Percentiles rank a stretch among this genome's conserved stretches.
phyloP scores from a whole-genome alignment of 495 filamentous ascomycete species.

The Rusavskia elegans region DNA sequence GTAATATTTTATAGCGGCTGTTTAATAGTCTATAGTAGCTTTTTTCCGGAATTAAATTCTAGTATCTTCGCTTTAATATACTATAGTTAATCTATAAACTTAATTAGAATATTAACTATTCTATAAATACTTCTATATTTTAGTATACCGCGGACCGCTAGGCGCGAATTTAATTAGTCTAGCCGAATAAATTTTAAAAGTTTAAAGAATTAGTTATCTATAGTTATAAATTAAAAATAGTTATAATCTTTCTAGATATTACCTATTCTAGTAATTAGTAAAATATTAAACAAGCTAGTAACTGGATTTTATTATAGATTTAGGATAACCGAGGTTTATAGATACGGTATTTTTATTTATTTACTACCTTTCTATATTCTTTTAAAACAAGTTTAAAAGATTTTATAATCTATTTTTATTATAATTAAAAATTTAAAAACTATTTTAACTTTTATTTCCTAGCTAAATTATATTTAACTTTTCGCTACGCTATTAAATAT shows the following conservation, averaged over 20 bases:
- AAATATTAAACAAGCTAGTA: slow-evolving; percentile 1
- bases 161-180: not conserved
- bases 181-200: not conserved
- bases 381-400: not conserved
- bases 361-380: slow-evolving; percentile 1
- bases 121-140: not conserved
- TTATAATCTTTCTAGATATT: too few species aligned
- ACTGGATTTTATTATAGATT: not conserved
- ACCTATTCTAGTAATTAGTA: slow-evolving; percentile 1
- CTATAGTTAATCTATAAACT: not conserved
- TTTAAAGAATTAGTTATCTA: not conserved
- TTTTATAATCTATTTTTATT: not conserved
- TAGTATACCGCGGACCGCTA: not conserved
- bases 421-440: not conserved
- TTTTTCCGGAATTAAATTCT: not conserved
- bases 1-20: not conserved
- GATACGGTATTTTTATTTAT: not conserved
- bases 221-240: slow-evolving; percentile 1
- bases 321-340: not conserved
- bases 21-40: not conserved
- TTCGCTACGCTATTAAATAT: not conserved
- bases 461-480: not conserved
- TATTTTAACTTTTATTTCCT: not conserved
- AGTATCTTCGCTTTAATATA: too few species aligned
- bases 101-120: not conserved